These are phyloP conservation scores for Haberlea rhodopensis DNA, from an alignment of 257 asterid species.

Conservation along the genomic window DNA sequence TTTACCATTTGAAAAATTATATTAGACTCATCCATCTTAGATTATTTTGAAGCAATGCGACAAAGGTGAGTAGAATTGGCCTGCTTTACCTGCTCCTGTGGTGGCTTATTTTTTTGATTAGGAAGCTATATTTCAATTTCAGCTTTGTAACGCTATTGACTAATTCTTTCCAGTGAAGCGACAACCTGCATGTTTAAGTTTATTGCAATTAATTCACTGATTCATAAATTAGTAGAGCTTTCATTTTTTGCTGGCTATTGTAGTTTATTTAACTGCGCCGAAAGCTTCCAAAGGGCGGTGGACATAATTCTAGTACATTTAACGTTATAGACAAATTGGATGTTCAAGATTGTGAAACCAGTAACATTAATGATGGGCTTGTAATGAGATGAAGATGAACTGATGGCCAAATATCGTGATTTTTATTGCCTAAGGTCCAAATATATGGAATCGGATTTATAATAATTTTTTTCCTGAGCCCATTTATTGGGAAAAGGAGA, in stretches of 20 bases:
- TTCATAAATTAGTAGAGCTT: conserved; percentile 7
- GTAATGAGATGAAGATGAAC: not conserved
- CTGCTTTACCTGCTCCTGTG: conserved; percentile 9
- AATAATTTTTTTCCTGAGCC: conserved; percentile 7
- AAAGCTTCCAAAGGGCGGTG: conserved; percentile 12
- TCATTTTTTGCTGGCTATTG: not conserved
- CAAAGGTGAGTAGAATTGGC: conserved; percentile 15
- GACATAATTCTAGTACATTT: not conserved
- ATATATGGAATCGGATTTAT: conserved; percentile 11
- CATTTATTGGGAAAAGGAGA: not conserved
- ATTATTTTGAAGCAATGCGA: conserved; percentile 1
- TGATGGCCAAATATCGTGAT: not conserved
- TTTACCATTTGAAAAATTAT: not conserved
- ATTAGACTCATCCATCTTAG: conserved; percentile 15
- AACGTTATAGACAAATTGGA: conserved; percentile 6
- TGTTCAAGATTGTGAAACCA: conserved; percentile 16
- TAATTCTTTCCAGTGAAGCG: conserved; percentile 12
- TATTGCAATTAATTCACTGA: not conserved
- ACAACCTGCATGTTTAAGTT: not conserved
- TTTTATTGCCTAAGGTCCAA: not conserved
- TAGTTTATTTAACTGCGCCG: conserved; percentile 6
- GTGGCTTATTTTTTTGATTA: not conserved
- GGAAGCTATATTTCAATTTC: conserved; percentile 17
- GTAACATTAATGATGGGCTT: not conserved
- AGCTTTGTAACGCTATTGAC: conserved; percentile 9